phyloP scores from a whole-genome alignment of 176 grass and related monocot genomes.

The Avena eriantha region DNA sequence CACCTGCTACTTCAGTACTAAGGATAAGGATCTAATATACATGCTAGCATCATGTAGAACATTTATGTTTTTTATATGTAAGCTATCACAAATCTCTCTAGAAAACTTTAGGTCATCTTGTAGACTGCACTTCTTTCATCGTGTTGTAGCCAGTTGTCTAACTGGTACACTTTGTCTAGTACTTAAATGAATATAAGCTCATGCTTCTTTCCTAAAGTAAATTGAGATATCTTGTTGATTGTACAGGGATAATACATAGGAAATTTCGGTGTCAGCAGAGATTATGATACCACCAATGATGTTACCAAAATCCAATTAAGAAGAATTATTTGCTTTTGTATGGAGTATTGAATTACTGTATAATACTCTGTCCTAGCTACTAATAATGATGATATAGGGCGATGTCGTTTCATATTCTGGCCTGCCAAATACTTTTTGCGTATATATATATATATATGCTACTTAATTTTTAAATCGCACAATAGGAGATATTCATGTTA shows the following conservation, averaged over 20 bases:
- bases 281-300: background rate
- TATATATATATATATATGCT: too few relatives aligned
- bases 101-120: background rate
- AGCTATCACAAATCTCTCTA: background rate
- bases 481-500: too few relatives aligned
- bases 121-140: background rate
- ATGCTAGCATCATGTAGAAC: background rate
- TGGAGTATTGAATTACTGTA: too few relatives aligned
- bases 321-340: too few relatives aligned
- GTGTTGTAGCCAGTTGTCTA: background rate
- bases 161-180: background rate
- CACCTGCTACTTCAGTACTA: too few relatives aligned
- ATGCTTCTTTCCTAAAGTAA: background rate
- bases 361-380: too few relatives aligned
- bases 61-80: background rate
- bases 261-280: background rate
- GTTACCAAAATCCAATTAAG: background rate
- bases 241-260: background rate
- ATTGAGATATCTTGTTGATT: background rate
- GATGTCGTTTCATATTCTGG: too few relatives aligned
- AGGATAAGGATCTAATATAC: too few relatives aligned
- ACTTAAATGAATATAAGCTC: background rate
- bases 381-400: too few relatives aligned
- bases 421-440: too few relatives aligned
- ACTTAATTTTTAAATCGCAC: too few relatives aligned